Evolutionary conservation across 176 grass and related monocot species (phyloP), one percentile per base, ranked within the genome.

Genomic region (Aegilops longissima): DNA sequence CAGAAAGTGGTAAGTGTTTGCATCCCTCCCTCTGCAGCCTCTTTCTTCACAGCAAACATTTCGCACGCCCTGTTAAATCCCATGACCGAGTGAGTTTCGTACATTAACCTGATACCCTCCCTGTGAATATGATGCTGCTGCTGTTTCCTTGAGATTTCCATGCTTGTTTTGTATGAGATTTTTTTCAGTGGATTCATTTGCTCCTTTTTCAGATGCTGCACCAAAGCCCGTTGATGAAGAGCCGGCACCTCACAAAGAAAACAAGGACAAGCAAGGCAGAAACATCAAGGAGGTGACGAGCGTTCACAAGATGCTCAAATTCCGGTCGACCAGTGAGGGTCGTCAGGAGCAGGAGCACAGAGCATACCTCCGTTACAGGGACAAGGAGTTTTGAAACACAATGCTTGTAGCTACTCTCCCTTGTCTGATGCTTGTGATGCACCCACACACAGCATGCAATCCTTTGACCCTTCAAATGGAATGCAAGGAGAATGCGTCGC

Each of bases 281-380:
- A 86, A 82, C 68, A 51, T 65, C 0, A 89, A 83, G 61, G 82
- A 99, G 38, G 89, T 94, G 4, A 87, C 92, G 30, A 94, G 83
- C 66, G 82, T 96, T 85, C 82, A 93, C 42, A 94, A 94, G 58
- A 80, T 91, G 77, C 92, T 96, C 20, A 99, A 87, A 68, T 99
- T 99, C 39, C 90, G 82, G 30, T 67, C 78, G 14, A n/a, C 68
- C 17, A 52, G 35, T 9, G 83, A 70, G 17, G 89, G 87, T 30
- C 49, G 61, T 44, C 61, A 68, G 49, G 62, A 70, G 49, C 61
- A 68, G 49, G 62, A 70, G 49, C 61, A n/a, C n/a, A 52, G 39
- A 69, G 12, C 70, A n/a, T 85, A 47, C n/a, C 25, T 25, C 25
- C 35, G 20, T 16, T 45, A 58, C 3, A 16, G 31, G 12, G 70